These are phyloP conservation scores for Fusarium ambrosium DNA, from an alignment of 2,329 filamentous ascomycete genomes.

Conservation along the genomic window DNA sequence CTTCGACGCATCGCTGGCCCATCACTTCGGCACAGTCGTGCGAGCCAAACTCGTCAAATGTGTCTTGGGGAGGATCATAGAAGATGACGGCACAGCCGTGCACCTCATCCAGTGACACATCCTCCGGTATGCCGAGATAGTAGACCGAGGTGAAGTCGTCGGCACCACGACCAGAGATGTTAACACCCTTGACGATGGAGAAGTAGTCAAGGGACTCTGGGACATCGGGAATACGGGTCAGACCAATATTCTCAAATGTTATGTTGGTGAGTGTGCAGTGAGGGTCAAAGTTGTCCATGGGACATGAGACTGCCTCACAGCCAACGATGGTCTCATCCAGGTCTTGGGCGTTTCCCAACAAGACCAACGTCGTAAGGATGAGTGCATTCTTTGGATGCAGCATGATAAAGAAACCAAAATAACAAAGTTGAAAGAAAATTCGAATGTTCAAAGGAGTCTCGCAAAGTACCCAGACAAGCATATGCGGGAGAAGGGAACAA, in stretches of 20 bases:
- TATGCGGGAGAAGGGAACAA: no score
- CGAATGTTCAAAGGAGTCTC: not conserved
- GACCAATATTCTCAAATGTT: not conserved
- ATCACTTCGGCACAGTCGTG: not conserved
- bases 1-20: not conserved
- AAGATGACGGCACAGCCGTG: not conserved
- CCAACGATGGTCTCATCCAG: not conserved
- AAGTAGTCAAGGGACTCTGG: not conserved
- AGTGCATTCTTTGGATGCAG: rapidly evolving
- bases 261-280: not conserved
- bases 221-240: not conserved
- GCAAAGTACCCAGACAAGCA: not conserved
- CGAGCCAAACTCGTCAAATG: not conserved
- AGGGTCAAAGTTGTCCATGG: not conserved
- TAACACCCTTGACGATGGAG: not conserved
- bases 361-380: not conserved
- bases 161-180: not conserved
- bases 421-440: not conserved
- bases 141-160: not conserved
- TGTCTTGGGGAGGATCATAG: not conserved
- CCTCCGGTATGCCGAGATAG: not conserved
- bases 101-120: not conserved
- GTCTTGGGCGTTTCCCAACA: not conserved
- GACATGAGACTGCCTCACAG: not conserved
- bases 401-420: not conserved